These are phyloP conservation scores for Aspergillus texensis DNA, from an alignment of 2,329 filamentous ascomycete genomes.

Conservation along the genomic window DNA sequence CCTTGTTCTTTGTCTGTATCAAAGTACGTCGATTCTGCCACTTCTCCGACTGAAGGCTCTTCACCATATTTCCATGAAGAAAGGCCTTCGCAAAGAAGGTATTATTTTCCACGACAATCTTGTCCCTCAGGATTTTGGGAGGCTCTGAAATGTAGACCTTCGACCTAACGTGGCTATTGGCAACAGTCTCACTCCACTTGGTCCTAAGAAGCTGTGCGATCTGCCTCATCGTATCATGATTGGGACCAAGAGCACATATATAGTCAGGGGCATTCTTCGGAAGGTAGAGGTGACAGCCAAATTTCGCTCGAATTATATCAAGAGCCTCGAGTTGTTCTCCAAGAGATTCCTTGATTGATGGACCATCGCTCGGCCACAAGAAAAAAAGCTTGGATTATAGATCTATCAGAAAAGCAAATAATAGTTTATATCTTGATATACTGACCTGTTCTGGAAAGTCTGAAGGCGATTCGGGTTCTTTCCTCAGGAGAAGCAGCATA, in stretches of 20 bases:
- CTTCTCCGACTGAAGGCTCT: conserved; percentile 20
- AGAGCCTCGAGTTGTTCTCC: conserved; percentile 48
- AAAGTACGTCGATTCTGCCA: conserved; percentile 25
- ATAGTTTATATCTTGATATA: not conserved
- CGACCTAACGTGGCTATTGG: conserved; percentile 30
- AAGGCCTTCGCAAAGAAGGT: conserved; percentile 21
- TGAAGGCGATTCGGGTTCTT: conserved; percentile 24
- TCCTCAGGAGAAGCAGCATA: conserved; percentile 29
- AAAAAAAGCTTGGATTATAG: conserved; percentile 39
- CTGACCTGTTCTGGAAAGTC: conserved; percentile 31
- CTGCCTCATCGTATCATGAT: conserved; percentile 39
- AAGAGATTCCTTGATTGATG: conserved; percentile 43
- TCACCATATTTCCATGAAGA: conserved; percentile 23
- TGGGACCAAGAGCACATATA: conserved; percentile 35
- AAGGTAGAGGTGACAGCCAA: conserved; percentile 46
- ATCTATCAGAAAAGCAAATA: not conserved
- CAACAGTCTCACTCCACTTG: conserved; percentile 32
- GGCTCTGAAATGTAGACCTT: conserved; percentile 40
- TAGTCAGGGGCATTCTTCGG: conserved; percentile 31
- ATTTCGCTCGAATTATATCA: conserved; percentile 47
- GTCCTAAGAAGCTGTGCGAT: conserved; percentile 34
- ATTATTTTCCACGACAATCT: conserved; percentile 30
- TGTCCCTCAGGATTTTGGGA: conserved; percentile 25
- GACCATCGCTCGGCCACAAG: conserved; percentile 50
- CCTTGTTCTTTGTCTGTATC: conserved; percentile 34